Evolutionary conservation across 108 stramenopile species (phyloP).

Genomic region (Seminavis robusta): DNA sequence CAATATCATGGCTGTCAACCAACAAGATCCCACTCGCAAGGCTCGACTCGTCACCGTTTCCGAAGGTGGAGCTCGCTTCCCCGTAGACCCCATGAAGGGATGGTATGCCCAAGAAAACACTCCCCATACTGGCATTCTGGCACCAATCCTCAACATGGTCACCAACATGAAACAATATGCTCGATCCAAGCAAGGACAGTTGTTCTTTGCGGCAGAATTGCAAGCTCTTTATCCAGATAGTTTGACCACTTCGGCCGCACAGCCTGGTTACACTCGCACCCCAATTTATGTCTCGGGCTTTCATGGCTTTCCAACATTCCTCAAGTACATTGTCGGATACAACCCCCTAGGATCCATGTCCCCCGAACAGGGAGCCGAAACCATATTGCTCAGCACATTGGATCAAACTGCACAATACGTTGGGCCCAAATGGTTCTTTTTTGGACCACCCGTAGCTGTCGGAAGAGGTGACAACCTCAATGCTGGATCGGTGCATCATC

Average conservation of each 20-base stretch:
- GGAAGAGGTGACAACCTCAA: too few species aligned
- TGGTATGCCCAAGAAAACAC: conserved; percentile 5
- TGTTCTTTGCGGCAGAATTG: too few species aligned
- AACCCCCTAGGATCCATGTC: conserved; percentile 3
- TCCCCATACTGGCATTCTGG: too few species aligned
- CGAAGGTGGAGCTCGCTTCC: conserved; percentile 3
- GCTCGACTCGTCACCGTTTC: conserved; percentile 14
- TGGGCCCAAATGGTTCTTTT: conserved; percentile 7
- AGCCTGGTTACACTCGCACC: conserved; percentile 13
- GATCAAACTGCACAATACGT: conserved; percentile 9
- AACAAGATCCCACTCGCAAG: too few species aligned
- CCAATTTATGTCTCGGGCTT: neutral
- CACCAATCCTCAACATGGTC: too few species aligned
- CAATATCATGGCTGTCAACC: neutral
- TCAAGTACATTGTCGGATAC: neutral
- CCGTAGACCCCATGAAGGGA: neutral
- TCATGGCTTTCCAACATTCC: neutral
- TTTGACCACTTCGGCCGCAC: conserved; percentile 4
- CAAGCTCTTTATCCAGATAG: too few species aligned
- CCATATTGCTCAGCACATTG: conserved; percentile 2
- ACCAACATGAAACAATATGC: too few species aligned
- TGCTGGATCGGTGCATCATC: neutral
- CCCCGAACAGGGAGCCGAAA: conserved; percentile 9
- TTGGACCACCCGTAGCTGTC: too few species aligned
- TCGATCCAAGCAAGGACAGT: too few species aligned